Base-by-base conservation (phyloP, 768 basidiomycete genomes). In the Austroboletus eburneus region DNA sequence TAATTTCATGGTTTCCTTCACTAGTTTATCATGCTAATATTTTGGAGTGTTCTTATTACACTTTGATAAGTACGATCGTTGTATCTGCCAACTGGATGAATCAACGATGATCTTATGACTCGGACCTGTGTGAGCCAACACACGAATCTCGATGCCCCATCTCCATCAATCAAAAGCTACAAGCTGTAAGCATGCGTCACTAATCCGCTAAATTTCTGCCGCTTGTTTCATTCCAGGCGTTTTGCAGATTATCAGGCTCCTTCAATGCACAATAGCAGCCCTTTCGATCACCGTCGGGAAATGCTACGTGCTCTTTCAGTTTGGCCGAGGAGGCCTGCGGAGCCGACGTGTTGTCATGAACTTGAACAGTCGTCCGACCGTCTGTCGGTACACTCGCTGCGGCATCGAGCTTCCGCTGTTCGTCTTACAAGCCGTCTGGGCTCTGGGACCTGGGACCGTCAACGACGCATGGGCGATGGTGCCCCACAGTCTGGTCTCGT, bases 331-430 rank as follows among this genome's bases (percentile, higher is more conserved):
- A 29, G 25, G 47, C 13, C 29, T 51, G 6, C 43, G 14, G 9
- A 51, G 39, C 21, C 39, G 35, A 38, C 18, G 44, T 21, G 49
- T 46, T n/a, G 39, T 35, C 8, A 13, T n/a, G n/a, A n/a, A n/a
- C n/a, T n/a, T 45, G 8, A 50, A 52, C 40, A 38, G 27, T 18
- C 37, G 32, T 16, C 37, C 41, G 6, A 27, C 45, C 5, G 25
- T 51, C 9, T 18, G 16, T 12, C 16, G 35, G 20, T 16, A 32
- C 22, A 22, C 33, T 5, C 18, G 17, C 10, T 25, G 23, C 18
- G 43, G 38, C 17, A n/a, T 45, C 3, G 48, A 52, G 17, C 24
- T 39, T 2, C 32, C 43, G 1, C 30, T 50, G 33, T 23, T 53
- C 10, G 50, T 22, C 10, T 32, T 52, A 9, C 25, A 13, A 18